Evolutionary conservation across 1,284 basidiomycete species (phyloP).

Genomic region (Meripilus lineatus): DNA sequence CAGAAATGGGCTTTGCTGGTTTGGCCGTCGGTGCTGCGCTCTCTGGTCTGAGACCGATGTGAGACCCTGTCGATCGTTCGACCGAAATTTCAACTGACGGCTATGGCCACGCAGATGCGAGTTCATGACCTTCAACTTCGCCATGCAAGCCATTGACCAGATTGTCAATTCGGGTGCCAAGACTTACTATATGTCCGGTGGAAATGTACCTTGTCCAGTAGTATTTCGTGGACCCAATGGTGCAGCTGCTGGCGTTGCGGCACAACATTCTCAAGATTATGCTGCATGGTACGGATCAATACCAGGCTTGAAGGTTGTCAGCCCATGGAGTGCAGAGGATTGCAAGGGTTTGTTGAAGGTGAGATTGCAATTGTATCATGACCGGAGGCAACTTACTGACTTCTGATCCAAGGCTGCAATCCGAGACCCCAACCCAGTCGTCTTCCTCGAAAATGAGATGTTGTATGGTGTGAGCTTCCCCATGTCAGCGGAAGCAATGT

Average conservation of each 20-base stretch:
- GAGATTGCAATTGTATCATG: conserved; percentile 12
- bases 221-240: conserved; percentile 99
- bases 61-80: no score
- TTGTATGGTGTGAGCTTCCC: conserved; percentile 97
- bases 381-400: conserved; percentile 3
- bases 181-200: conserved; percentile 99
- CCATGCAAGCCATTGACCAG: conserved; percentile 98
- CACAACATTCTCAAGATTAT: conserved; percentile 92
- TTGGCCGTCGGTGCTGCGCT: conserved; percentile 94
- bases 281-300: conserved; percentile 95
- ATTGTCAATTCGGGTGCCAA: conserved; percentile 99
- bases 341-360: conserved; percentile 98
- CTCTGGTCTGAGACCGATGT: conserved; percentile 92
- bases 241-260: conserved; percentile 94
- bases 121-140: conserved; percentile 99
- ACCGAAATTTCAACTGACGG: background rate
- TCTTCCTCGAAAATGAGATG: conserved; percentile 99
- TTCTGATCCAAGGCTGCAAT: conserved; percentile 71
- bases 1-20: conserved; percentile 99
- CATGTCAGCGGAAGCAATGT: conserved; percentile 92
- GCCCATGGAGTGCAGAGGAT: conserved; percentile 96
- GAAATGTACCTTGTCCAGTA: conserved; percentile 95
- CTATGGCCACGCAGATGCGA: conserved; percentile 66
- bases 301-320: conserved; percentile 96
- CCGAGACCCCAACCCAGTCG: conserved; percentile 96